phyloP scores from a whole-genome alignment of 345 rosid genomes.

The Populus euphratica region DNA sequence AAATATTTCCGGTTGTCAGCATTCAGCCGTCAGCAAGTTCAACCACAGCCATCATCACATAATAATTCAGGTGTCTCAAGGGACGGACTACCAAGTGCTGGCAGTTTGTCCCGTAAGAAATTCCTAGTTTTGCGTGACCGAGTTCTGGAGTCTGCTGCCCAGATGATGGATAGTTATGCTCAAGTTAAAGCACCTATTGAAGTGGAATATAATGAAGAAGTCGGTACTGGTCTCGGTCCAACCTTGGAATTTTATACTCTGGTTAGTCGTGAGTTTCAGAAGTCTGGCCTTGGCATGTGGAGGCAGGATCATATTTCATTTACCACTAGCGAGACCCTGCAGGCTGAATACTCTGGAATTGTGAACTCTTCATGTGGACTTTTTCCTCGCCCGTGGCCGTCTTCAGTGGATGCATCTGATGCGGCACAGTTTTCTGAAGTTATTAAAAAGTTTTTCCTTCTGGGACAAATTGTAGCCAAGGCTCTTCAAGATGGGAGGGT shows the following conservation, averaged over 20 bases:
- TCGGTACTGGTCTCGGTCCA: constrained; percentile 98
- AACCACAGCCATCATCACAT: constrained; percentile 34
- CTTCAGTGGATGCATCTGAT: constrained; percentile 31
- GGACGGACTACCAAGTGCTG: constrained; percentile 45
- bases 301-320: constrained; percentile 53
- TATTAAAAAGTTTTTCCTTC: constrained; percentile 56
- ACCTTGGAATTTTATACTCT: constrained; percentile 89
- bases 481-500: constrained; percentile 94
- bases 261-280: constrained; percentile 85
- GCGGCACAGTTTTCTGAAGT: constrained; percentile 49
- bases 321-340: constrained; percentile 19
- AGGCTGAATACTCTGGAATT: constrained; percentile 26
- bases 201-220: constrained; percentile 86
- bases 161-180: constrained; percentile 73
- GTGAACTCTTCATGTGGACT: constrained; percentile 52
- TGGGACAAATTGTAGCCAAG: constrained; percentile 87
- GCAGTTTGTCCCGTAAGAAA: constrained; percentile 60
- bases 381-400: constrained; percentile 78
- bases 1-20: constrained; percentile 80
- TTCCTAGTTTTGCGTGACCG: constrained; percentile 67
- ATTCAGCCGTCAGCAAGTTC: constrained; percentile 56
- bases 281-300: constrained; percentile 77
- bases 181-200: constrained; percentile 60
- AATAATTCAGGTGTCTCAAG: constrained; percentile 41
- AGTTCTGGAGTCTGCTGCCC: constrained; percentile 71